Conservation (phyloP, 495 filamentous ascomycete species). For the Penicillium mononematosum region DNA sequence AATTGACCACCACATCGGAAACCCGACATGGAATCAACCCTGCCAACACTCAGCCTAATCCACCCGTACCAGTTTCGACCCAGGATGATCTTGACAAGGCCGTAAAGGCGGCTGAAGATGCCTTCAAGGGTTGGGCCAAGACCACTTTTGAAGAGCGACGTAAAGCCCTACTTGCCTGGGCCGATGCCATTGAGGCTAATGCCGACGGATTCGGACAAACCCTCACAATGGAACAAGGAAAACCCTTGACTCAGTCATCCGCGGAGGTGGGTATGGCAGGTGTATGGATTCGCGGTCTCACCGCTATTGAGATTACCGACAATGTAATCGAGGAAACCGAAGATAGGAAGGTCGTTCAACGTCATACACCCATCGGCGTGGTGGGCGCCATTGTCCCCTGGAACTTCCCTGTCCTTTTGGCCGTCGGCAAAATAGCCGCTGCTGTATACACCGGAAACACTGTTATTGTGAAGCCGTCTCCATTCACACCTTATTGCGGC, state of each 20-base stretch:
- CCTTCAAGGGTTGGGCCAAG: slow-evolving; percentile 53
- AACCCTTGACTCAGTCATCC: slow-evolving; percentile 41
- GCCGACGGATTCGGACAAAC: slow-evolving; percentile 47
- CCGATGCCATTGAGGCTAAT: slow-evolving; percentile 46
- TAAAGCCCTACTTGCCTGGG: slow-evolving; percentile 52
- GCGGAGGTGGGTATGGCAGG: slow-evolving; percentile 29
- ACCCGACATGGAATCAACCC: slow-evolving; percentile 51
- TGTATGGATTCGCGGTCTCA: slow-evolving; percentile 25
- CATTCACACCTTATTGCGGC: slow-evolving; percentile 66
- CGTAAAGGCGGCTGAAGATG: slow-evolving; percentile 44
- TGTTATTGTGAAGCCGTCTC: slow-evolving; percentile 60
- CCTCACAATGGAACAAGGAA: slow-evolving; percentile 57
- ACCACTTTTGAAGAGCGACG: slow-evolving; percentile 54
- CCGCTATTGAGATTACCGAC: slow-evolving; percentile 24
- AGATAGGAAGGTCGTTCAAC: slow-evolving; percentile 44
- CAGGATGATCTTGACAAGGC: slow-evolving; percentile 56
- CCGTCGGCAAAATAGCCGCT: slow-evolving; percentile 55
- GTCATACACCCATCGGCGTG: slow-evolving; percentile 59
- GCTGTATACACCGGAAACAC: slow-evolving; percentile 59
- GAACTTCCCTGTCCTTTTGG: slow-evolving; percentile 60
- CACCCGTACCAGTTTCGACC: slow-evolving; percentile 53
- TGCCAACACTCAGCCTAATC: slow-evolving; percentile 47
- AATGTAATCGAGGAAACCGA: slow-evolving; percentile 50
- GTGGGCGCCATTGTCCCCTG: slow-evolving; percentile 61
- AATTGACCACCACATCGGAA: slow-evolving; percentile 26